A percentile compares a stretch with the other conserved stretches of the same genome.
These are phyloP conservation scores for Polyplosphaeria fusca DNA, from an alignment of 495 filamentous ascomycete species.

Conservation along the genomic window DNA sequence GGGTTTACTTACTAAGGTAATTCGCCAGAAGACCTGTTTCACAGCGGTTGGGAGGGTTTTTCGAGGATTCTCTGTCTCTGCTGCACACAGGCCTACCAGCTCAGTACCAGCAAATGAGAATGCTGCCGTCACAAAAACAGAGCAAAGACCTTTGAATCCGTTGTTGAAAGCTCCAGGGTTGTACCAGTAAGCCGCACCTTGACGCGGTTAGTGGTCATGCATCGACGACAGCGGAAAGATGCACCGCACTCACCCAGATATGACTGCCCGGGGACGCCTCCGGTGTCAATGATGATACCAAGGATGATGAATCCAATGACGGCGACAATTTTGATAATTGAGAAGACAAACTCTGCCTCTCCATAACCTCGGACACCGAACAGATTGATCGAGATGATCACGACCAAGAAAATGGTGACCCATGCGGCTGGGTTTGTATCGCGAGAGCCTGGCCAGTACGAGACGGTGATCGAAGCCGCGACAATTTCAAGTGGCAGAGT, in stretches of 20 bases:
- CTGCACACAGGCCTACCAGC: constrained; percentile 83
- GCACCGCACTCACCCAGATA: no score
- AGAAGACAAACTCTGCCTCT: constrained; percentile 45
- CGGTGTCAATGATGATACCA: constrained; percentile 45
- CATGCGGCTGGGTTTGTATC: constrained; percentile 68
- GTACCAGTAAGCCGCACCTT: constrained; percentile 31
- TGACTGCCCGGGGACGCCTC: constrained; percentile 65
- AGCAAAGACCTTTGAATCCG: constrained; percentile 92
- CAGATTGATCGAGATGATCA: constrained; percentile 41
- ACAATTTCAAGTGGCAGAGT: constrained; percentile 88
- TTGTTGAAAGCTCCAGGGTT: constrained; percentile 84
- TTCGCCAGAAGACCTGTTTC: constrained; percentile 96
- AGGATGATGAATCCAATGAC: constrained; percentile 53
- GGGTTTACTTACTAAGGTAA: constrained; percentile 55
- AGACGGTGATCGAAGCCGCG: constrained; percentile 84
- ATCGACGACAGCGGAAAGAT: no score
- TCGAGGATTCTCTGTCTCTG: constrained; percentile 82
- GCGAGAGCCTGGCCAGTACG: constrained; percentile 66
- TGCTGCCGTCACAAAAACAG: constrained; percentile 87
- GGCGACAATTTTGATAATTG: constrained; percentile 68
- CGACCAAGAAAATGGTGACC: constrained; percentile 55
- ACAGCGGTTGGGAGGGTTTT: constrained; percentile 85
- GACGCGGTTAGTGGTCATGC: no score
- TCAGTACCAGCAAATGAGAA: constrained; percentile 93
- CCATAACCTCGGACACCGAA: constrained; percentile 46